Evolutionary conservation across 805 yeast genomes (phyloP), one percentile per base, ranked within the genome.

Genomic region (Candida parachauliodes): DNA sequence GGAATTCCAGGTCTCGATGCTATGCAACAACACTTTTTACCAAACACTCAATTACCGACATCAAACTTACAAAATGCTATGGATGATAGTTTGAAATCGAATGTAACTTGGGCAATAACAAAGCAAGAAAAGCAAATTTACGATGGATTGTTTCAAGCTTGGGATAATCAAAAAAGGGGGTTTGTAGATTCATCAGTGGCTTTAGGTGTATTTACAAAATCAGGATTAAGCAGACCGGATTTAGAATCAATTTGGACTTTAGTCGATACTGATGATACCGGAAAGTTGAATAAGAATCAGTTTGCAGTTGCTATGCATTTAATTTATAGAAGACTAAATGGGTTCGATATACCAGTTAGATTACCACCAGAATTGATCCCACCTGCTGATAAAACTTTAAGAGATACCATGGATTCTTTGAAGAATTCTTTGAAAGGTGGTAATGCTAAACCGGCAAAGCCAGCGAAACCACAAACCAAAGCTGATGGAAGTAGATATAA

Each of bases 281-380:
- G 97, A 4, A 79, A 77, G 54, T 76, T 91, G 48, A 85, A 86
- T 57, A 80, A 78, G 51, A 96, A 91, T 57, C 95, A 88, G 59
- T 93, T 91, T 65, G 83, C 96, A 0, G 88, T 93, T 24, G 97
- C 98, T 22, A 93, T 91, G 98, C 97, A 94, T 70, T 70, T 91
- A 42, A 91, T 91, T 30, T 91, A 93, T 63, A 77, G 96, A 58
- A 76, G 91, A 45, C 67, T 91, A 55, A 89, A 88, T 54, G 97
- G 97, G 2, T 79, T 77, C 46, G 87, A 83, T n/a, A 63, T 93
- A 35, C 98, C 98, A 17, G 55, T 70, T 33, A 68, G 79, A 38
- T 72, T 91, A 37, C 98, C 98, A 2, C 88, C 94, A 2, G 95
- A 88, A 54, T 74, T 91, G 46, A 67, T 88, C 21, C 98, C 98